Evolutionary conservation across 169 alveolate genomes (phyloP), one percentile per base, ranked within the genome.

Genomic region (Amoebophrya sp.): DNA sequence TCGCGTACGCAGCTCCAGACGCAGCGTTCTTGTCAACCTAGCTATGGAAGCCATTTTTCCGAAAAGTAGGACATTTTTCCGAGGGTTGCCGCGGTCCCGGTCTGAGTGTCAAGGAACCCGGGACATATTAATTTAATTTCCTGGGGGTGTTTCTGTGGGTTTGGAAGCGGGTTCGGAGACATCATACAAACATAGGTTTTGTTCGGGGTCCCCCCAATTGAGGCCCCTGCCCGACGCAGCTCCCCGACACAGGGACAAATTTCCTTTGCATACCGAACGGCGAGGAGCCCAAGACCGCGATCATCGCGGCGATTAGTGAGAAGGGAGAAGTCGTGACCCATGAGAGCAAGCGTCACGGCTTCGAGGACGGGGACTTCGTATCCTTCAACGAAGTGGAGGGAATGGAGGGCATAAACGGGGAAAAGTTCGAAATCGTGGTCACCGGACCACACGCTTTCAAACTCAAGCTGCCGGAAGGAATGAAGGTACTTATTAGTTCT

Each of bases 381-480:
- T 93, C 95, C 40, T 98, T 99, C 92, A 95, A 97, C 67, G 99
- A 99, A 93, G 98, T 98, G 5, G 97, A 97, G 92, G 99, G 99
- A 69, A 98, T 98, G 99, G 95, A 94, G 10, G 99, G 97, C 94
- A 92, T 98, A 41, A 98, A 98, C 94, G 95, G 92, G 40, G 10
- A 26, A 41, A n/a, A 29, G 45, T 42, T 40, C 70, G 41, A 41
- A 5, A 88, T 41, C 34, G 23, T 16, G 41, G 90, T 42, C 41
- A 88, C 90, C 29, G 70, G 70, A 2, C 90, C 90, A 23, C 41
- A 88, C 41, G 29, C 69, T 34, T 88, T 88, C 90, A 91, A 20
- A 90, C 89, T 16, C 91, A 92, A 91, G 94, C 92, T n/a, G 48
- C 91, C 70, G 89, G 89, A 31, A 69, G 58, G 78, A 67, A 41